Conservation (phyloP, 495 filamentous ascomycete genomes). For the Endocarpon pusillum region DNA sequence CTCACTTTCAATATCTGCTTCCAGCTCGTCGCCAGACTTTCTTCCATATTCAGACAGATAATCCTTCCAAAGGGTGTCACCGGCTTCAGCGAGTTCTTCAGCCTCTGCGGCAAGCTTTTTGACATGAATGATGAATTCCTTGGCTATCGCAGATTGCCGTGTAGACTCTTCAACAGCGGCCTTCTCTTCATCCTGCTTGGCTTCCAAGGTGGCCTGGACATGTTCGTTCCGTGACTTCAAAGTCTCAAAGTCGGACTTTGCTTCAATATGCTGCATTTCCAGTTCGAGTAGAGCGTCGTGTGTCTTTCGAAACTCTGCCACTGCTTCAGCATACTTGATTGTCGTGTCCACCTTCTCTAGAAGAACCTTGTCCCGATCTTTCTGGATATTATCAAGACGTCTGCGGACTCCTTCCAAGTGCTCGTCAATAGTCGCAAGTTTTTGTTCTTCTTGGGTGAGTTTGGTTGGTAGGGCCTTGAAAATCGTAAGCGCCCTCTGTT, state of each 20-base stretch:
- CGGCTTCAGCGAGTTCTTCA: conserved; percentile 10
- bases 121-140: conserved; percentile 16
- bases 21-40: conserved; percentile 35
- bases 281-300: conserved; percentile 49
- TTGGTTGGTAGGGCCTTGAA: conserved; percentile 51
- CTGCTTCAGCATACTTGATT: conserved; percentile 44
- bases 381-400: conserved; percentile 24
- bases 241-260: conserved; percentile 52
- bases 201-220: conserved; percentile 35
- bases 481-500: conserved; percentile 42
- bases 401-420: conserved; percentile 25
- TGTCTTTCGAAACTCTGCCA: conserved; percentile 38
- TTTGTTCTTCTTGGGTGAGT: conserved; percentile 40
- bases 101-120: conserved; percentile 21
- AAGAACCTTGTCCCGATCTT: conserved; percentile 36
- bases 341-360: conserved; percentile 46
- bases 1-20: conserved; percentile 58
- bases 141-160: conserved; percentile 14
- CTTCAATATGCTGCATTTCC: conserved; percentile 57
- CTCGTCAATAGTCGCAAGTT: conserved; percentile 23
- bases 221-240: conserved; percentile 44
- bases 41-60: no score
- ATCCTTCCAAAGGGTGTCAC: no score
- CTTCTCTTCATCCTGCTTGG: conserved; percentile 22
- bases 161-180: conserved; percentile 17